phyloP scores from a whole-genome alignment of 1,284 basidiomycete species.

The Wolfiporia cocos region DNA sequence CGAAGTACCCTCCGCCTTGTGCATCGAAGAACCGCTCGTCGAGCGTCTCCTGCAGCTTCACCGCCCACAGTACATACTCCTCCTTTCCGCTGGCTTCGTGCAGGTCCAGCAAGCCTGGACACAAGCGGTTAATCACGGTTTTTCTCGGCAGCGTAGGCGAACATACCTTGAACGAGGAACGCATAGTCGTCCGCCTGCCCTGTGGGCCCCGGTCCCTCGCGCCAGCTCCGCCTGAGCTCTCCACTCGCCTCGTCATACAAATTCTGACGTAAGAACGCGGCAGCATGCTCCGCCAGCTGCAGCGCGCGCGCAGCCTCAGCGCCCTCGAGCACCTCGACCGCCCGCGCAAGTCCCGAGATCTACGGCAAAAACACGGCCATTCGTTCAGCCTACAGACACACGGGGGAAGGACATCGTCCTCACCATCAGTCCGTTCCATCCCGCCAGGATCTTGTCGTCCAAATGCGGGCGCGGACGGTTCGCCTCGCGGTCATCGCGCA shows the following conservation, averaged over 20 bases:
- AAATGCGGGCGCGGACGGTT: conserved; percentile 34
- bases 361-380: conserved; percentile 2
- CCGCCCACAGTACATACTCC: conserved; percentile 28
- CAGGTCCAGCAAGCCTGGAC: conserved; percentile 26
- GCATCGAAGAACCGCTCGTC: conserved; percentile 38
- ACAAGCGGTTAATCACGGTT: neutral
- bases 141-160: too few species aligned
- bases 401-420: conserved; percentile 6
- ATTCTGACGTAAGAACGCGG: conserved; percentile 14
- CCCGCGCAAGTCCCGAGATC: conserved; percentile 23
- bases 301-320: conserved; percentile 10
- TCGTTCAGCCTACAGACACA: neutral
- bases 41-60: conserved; percentile 32
- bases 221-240: conserved; percentile 19
- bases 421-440: conserved; percentile 43
- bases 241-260: conserved; percentile 17
- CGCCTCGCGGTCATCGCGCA: conserved; percentile 29
- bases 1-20: conserved; percentile 35
- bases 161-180: conserved; percentile 23
- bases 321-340: conserved; percentile 14
- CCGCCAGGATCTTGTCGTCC: conserved; percentile 40
- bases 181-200: conserved; percentile 26
- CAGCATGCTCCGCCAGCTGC: conserved; percentile 17
- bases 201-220: conserved; percentile 20
- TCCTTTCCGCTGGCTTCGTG: conserved; percentile 34